phyloP scores from a whole-genome alignment of 108 stramenopile species.

The Cyclostephanos invisitatus region DNA sequence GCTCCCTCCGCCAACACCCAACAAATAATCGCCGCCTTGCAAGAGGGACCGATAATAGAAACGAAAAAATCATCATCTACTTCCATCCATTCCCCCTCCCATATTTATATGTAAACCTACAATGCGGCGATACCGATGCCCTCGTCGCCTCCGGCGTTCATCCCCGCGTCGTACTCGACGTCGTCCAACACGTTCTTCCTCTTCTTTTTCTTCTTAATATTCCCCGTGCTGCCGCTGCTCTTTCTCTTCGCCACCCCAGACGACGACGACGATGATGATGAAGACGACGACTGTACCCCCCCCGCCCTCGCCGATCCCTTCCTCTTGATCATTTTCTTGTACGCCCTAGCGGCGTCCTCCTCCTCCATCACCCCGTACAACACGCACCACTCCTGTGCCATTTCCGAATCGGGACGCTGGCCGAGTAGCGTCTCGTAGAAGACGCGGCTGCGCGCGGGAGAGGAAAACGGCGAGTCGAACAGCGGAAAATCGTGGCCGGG shows the following conservation, averaged over 20 bases:
- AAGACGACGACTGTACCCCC: neutral
- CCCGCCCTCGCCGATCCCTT: conserved; percentile 52
- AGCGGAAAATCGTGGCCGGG: neutral
- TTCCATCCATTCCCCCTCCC: neutral
- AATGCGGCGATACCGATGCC: conserved; percentile 61
- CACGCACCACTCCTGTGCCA: conserved; percentile 94
- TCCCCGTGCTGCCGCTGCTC: conserved; percentile 6
- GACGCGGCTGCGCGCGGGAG: conserved; percentile 45
- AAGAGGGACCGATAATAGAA: no score
- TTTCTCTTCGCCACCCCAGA: neutral
- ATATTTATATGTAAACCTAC: conserved; percentile 22
- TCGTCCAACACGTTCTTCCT: conserved; percentile 61
- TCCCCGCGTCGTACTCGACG: conserved; percentile 61
- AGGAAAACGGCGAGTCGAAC: neutral
- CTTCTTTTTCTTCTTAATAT: conserved; percentile 57
- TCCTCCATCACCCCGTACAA: conserved; percentile 72
- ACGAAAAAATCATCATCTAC: neutral
- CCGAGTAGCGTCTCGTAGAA: conserved; percentile 80
- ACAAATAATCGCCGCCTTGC: no score
- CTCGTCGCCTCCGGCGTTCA: conserved; percentile 66
- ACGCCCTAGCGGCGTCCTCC: conserved; percentile 65
- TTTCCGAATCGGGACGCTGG: conserved; percentile 75
- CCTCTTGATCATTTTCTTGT: conserved; percentile 57
- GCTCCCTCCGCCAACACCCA: no score
- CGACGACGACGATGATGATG: conserved; percentile 9